Evolutionary conservation across 2,329 filamentous ascomycete genomes (phyloP).

Genomic region (Hypoxylon rubiginosum): DNA sequence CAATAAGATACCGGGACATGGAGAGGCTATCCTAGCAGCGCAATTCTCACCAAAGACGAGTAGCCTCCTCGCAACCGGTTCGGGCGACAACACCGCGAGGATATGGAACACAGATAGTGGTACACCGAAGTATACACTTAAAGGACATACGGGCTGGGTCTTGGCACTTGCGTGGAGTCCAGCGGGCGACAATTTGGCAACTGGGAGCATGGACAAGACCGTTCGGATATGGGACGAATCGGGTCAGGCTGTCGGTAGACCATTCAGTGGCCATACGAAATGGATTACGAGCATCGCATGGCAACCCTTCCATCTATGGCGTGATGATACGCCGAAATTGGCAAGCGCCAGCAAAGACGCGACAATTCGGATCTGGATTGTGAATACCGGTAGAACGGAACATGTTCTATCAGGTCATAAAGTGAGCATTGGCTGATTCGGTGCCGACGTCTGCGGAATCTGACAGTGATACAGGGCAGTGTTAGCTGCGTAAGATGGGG

Average conservation of each 20-base stretch:
- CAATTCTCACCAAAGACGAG: conserved; percentile 87
- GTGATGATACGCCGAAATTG: conserved; percentile 78
- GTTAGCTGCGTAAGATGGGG: conserved; percentile 96
- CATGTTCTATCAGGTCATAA: conserved; percentile 88
- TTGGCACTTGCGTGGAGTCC: conserved; percentile 89
- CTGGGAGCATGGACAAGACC: conserved; percentile 92
- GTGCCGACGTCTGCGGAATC: conserved; percentile 13
- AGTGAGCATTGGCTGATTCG: conserved; percentile 35
- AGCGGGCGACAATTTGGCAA: conserved; percentile 84
- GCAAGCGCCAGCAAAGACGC: conserved; percentile 92
- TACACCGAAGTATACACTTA: conserved; percentile 86
- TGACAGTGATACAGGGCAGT: conserved; percentile 66
- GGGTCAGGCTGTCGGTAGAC: conserved; percentile 78
- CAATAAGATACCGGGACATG: conserved; percentile 89
- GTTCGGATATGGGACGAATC: conserved; percentile 91
- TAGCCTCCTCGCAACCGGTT: conserved; percentile 85
- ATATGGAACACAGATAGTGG: conserved; percentile 97
- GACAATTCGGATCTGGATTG: conserved; percentile 89
- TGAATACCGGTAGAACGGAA: conserved; percentile 82
- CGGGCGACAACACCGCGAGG: conserved; percentile 89
- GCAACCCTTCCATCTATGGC: conserved; percentile 92
- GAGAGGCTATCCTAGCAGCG: conserved; percentile 87
- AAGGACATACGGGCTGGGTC: conserved; percentile 92
- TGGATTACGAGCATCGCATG: conserved; percentile 90
- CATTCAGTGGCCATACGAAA: conserved; percentile 87